Evolutionary conservation across 2,329 filamentous ascomycete genomes (phyloP), one percentile per base, ranked within the genome.

Genomic region (Pyrenophora teres): DNA sequence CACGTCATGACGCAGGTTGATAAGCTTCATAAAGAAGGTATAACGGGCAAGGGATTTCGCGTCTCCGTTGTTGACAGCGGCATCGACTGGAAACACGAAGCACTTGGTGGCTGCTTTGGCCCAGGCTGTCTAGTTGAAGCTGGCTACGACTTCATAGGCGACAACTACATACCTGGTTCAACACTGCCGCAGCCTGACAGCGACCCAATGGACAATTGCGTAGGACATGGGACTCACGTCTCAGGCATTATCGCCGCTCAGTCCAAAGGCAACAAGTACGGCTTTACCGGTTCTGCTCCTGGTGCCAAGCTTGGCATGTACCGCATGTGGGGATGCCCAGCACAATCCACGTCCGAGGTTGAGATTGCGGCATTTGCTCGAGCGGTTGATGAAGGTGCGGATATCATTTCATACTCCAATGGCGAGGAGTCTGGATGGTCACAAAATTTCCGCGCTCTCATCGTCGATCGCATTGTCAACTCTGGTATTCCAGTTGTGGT

Each of bases 21-120:
- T 31, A 63, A 60, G 41, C 68, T 80, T n/a, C 76, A 75, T 10
- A 73, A 69, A 3, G 65, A 72, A 27, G 78, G 78, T 6, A 66
- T 77, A n/a, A 78, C 74, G 1, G 79, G 80, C 16, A 73, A 77
- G 35, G 78, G 79, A 1, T 62, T 78, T 25, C 73, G 72, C 18
- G 69, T 81, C 15, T 78, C 69, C 4, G 64, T 80, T 25, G 66
- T 80, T 38, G 75, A 79, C 52, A 72, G 68, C 16, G 76, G 76
- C 2, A 33, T 64, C 40, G 85, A 88, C 64, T 87, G 87, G 63
- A 78, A 74, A 0, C 85, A 88, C 61, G 82, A 84, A 1, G 82
- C 83, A 23, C 78, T 88, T 0, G 86, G 86, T 31, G 84, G 83
- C 40, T 85, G 85, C 62, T 87, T 87, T 63, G 86, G 85, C 2